Evolutionary conservation across 371 early-diverging fungal species (phyloP), one percentile per base, ranked within the genome.

Genomic region (Rhizopus sp.): DNA sequence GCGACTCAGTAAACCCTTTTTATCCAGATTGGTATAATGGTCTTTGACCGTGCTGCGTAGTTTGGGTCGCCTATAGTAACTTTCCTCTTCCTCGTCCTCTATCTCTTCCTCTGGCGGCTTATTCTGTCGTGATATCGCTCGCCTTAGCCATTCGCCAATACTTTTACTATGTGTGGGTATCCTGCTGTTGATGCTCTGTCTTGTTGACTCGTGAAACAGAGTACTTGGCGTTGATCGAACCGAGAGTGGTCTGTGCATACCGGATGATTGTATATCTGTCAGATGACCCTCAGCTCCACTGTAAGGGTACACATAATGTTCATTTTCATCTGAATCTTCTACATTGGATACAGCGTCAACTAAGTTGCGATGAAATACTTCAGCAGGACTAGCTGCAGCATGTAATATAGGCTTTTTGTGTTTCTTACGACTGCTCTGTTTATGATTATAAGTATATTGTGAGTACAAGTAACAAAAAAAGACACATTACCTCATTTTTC

Each of bases 301-400:
- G 40, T 68, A 77, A 8, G 78, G 72, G 48, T 77, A 77, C 5
- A 77, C 75, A 53, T 77, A 77, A 16, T 68, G 73, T 59, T 77
- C 78, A 38, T 77, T 74, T 61, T 77, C 78, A 55, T 77, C 78
- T 15, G 78, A 77, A 52, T 77, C 78, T 51, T 78, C 74, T 33
- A 71, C 79, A 52, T 75, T 78, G 3, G 72, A 75, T 13, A 78
- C 72, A 15, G 79, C 79, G 39, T 78, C 79, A n/a, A 75, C 69
- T 3, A 78, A 44, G 48, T 75, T 75, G 13, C 73, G 69, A 66
- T 78, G 79, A 48, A 78, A 78, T 17, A 73, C 68, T 65, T 75
- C 75, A 7, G 79, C 60, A 30, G 79, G 75, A 31, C 68, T 78
- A n/a, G 72, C 74, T 16, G 59, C 64, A 12, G 72, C 66, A 61